A percentile compares a stretch with the other conserved stretches of the same genome.
Conservation (phyloP, 345 rosid genomes). For the Salix exigua region DNA sequence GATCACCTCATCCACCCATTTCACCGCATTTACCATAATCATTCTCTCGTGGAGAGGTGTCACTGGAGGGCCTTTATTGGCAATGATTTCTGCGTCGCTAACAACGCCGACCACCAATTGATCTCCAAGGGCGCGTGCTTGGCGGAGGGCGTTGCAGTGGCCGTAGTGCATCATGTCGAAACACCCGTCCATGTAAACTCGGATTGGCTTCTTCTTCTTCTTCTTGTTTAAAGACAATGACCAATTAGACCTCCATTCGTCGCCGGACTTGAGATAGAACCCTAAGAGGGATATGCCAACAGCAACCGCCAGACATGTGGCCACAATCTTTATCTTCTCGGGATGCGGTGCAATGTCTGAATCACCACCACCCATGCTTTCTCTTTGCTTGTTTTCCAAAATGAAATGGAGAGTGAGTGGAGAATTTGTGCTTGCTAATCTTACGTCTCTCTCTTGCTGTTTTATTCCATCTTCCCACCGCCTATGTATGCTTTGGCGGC, state of each 20-base stretch:
- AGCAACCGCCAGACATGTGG: constrained; percentile 2
- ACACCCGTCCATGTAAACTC: constrained; percentile 83
- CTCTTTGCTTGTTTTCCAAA: background rate
- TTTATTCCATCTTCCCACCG: background rate
- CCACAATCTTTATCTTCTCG: background rate
- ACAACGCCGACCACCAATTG: constrained; percentile 71
- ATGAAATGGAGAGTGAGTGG: too few species aligned
- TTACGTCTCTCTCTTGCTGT: background rate
- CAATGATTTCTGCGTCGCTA: constrained; percentile 64
- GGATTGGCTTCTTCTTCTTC: constrained; percentile 45
- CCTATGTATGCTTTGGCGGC: too few species aligned
- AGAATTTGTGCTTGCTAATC: background rate
- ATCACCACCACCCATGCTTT: background rate
- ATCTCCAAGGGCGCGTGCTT: constrained; percentile 69
- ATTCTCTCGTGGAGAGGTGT: constrained; percentile 65
- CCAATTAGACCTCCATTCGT: background rate
- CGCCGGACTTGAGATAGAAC: constrained; percentile 9
- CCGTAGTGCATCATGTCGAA: constrained; percentile 90
- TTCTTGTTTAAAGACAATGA: background rate
- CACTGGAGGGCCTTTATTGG: constrained; percentile 74
- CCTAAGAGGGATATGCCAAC: constrained; percentile 21
- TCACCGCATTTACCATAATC: constrained; percentile 68
- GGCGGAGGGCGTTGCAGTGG: constrained; percentile 76
- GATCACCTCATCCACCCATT: constrained; percentile 81
- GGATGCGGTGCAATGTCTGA: background rate